A percentile compares a stretch with the other conserved stretches of the same genome.
phyloP scores from a whole-genome alignment of 257 asterid species.

The Primulina eburnea region DNA sequence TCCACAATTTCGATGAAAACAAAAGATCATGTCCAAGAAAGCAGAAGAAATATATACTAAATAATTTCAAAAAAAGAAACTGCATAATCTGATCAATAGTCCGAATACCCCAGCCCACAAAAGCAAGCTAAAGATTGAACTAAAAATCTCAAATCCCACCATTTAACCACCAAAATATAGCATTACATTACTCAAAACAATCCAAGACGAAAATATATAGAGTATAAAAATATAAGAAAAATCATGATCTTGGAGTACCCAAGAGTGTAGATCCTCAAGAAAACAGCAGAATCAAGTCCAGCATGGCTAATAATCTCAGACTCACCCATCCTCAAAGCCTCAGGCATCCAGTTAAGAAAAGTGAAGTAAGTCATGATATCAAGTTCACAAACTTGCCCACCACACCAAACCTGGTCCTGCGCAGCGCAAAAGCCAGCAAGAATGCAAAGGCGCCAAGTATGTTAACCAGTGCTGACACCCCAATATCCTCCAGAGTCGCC shows the following conservation, averaged over 20 bases:
- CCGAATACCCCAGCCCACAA: neutral
- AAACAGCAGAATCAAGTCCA: slow-evolving; percentile 63
- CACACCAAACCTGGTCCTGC: slow-evolving; percentile 45
- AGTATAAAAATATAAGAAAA: neutral
- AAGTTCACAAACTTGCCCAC: slow-evolving; percentile 70
- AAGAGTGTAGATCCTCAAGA: slow-evolving; percentile 49
- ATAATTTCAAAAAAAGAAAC: neutral
- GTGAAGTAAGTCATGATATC: slow-evolving; percentile 68
- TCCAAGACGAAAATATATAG: neutral
- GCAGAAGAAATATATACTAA: too few species aligned
- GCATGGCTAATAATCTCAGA: slow-evolving; percentile 78
- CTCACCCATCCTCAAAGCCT: slow-evolving; percentile 82
- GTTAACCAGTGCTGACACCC: slow-evolving; percentile 71
- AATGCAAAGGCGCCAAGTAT: slow-evolving; percentile 68
- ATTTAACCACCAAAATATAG: neutral
- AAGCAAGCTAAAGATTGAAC: neutral
- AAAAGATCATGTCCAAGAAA: neutral
- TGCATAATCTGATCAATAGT: neutral
- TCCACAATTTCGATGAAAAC: neutral
- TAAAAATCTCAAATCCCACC: neutral
- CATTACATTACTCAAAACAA: neutral
- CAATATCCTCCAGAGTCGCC: slow-evolving; percentile 89
- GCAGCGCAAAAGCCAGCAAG: slow-evolving; percentile 88
- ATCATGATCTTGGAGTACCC: slow-evolving; percentile 33
- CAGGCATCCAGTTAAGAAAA: slow-evolving; percentile 96